Base-by-base conservation (phyloP, 345 rosid species). In the Citrus australasica region DNA sequence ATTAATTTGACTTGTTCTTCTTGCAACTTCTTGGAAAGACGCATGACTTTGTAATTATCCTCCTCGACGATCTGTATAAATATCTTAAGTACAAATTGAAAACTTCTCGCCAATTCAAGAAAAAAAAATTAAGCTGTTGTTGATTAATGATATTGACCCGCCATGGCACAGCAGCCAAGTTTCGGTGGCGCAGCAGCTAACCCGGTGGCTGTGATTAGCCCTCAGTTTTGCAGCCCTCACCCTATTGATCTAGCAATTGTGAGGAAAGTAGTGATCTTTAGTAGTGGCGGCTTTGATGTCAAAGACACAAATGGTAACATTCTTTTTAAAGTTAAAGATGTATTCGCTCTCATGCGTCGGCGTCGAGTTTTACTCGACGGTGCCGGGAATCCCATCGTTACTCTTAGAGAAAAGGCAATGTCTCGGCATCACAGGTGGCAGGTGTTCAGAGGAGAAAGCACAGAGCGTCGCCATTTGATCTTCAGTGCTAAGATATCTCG, bases 211-310 rank as follows among this genome's bases (percentile, higher is more conserved):
- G 56, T 62, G 2, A 48, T 71, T 25, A 46, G 82, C 79, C 84
- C 84, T 33, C 79, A 77, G 72, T 86, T 16, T 65, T 84, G 89
- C 69, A 22, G 76, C 83, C 10, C 83, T 1, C 72, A 83, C 61
- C 85, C 87, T 0, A 71, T 84, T 46, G 85, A 85, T 69, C 82
- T 87, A 4, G 79, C 82, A 21, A 59, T 85, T 35, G 83, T 83
- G n/a, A 78, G 83, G 75, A 87, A 84, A 75, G 79, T 84, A 65
- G 56, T 75, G 85, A 35, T 13, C 59, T 33, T 84, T 58, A 83
- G 83, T 6, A 83, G 77, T 60, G 86, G 86, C 13, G 79, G 79
- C 84, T 83, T 87, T 60, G 86, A 74, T 3, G 81, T 86, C 55
- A 74, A 83, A 67, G 87, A 82, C 76, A 76, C 79, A 0, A 84